Evolutionary conservation across 805 yeast genomes (phyloP).

Genomic region (Wickerhamomyces subpelliculosus): DNA sequence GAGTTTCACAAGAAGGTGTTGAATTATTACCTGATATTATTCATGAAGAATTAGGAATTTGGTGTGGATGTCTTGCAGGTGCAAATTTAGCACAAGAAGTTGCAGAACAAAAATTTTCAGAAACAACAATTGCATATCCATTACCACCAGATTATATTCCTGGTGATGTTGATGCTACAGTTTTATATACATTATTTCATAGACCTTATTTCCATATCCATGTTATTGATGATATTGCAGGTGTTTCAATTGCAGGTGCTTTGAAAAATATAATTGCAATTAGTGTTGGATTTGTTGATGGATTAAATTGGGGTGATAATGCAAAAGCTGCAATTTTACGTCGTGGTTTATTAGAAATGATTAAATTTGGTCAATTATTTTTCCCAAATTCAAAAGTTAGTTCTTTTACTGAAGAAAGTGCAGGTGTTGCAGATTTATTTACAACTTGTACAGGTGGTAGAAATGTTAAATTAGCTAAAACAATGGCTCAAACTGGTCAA

Average conservation of each 20-base stretch:
- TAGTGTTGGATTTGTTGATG: conserved; percentile 95
- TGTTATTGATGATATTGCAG: conserved; percentile 86
- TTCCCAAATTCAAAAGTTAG: conserved; percentile 64
- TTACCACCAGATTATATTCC: conserved; percentile 57
- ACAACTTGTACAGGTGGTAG: conserved; percentile 97
- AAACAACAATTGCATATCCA: conserved; percentile 91
- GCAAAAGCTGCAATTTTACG: conserved; percentile 96
- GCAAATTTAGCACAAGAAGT: conserved; percentile 96
- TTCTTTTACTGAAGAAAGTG: conserved; percentile 88
- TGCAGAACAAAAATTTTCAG: conserved; percentile 89
- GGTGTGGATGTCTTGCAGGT: conserved; percentile 93
- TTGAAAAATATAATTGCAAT: conserved; percentile 90
- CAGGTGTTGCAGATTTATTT: conserved; percentile 95
- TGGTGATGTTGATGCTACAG: conserved; percentile 68
- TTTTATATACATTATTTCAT: conserved; percentile 80
- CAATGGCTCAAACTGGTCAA: conserved; percentile 71
- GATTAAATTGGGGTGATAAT: conserved; percentile 97
- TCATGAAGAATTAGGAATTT: conserved; percentile 67
- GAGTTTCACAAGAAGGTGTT: conserved; percentile 75
- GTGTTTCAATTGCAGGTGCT: conserved; percentile 93
- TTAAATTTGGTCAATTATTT: conserved; percentile 72
- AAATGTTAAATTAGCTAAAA: conserved; percentile 81
- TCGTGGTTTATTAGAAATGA: conserved; percentile 83
- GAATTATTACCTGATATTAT: conserved; percentile 70
- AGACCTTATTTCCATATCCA: conserved; percentile 95